These are phyloP conservation scores for Picochlorum costavermella DNA, from an alignment of 139 green algal genomes.

Conservation along the genomic window DNA sequence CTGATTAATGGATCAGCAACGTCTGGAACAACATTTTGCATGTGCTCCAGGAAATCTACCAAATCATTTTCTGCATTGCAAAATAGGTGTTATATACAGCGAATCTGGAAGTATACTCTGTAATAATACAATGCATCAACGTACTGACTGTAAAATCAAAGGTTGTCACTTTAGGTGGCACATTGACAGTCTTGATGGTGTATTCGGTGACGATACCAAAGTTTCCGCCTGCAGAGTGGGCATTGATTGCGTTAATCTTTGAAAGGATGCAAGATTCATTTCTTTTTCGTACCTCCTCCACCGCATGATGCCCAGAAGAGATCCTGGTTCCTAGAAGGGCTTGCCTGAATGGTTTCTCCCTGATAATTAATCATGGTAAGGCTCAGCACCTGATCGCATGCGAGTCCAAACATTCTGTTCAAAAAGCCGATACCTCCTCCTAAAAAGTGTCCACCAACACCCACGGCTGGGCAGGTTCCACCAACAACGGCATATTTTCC, in stretches of 20 bases:
- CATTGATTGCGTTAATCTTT: too few species aligned
- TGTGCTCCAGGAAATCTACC: background rate
- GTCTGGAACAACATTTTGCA: background rate
- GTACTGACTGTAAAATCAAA: background rate
- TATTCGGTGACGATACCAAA: slow-evolving; percentile 2
- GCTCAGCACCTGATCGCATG: background rate
- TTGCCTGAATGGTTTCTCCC: background rate
- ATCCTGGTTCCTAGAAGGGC: background rate
- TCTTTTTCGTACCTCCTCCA: background rate
- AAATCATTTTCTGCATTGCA: background rate
- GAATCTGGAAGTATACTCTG: too few species aligned
- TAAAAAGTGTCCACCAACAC: background rate
- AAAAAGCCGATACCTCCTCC: background rate
- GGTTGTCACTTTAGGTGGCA: background rate
- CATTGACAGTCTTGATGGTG: background rate
- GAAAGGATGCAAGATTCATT: too few species aligned
- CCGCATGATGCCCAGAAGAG: background rate
- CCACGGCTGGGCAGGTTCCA: background rate
- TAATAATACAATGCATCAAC: background rate
- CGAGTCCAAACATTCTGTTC: background rate
- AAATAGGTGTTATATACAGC: background rate
- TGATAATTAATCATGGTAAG: slow-evolving; percentile 2
- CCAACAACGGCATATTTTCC: slow-evolving; percentile 3
- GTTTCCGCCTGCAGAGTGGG: background rate
- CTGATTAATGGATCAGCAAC: background rate